phyloP scores from a whole-genome alignment of 306 rosid genomes.

The Oxytropis ochrocephala region DNA sequence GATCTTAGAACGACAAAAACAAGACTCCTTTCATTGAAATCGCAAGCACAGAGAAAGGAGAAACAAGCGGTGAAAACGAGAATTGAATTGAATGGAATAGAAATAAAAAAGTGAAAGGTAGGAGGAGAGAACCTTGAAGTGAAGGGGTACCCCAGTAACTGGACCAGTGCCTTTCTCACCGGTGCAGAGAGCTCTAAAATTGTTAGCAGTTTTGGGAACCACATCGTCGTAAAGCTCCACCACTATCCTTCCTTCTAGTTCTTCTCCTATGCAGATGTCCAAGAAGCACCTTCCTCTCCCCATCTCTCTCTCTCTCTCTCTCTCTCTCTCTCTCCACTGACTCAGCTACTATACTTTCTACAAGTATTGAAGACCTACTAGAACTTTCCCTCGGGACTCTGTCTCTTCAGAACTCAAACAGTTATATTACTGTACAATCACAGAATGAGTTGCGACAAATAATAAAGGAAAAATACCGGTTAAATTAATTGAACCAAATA shows the following conservation, averaged over 20 bases:
- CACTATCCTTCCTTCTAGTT: conserved; percentile 78
- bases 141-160: conserved; percentile 71
- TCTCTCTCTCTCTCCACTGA: conserved; percentile 32
- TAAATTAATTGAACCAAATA: neutral
- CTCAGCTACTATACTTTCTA: no score
- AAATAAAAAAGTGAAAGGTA: neutral
- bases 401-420: neutral
- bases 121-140: conserved; percentile 56
- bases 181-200: conserved; percentile 89
- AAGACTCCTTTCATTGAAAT: neutral
- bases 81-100: neutral
- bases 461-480: neutral
- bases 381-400: neutral
- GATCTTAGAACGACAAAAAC: neutral
- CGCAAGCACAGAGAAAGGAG: neutral
- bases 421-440: neutral
- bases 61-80: neutral
- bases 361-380: neutral
- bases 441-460: neutral
- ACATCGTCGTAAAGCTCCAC: conserved; percentile 68
- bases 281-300: conserved; percentile 64
- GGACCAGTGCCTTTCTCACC: conserved; percentile 88
- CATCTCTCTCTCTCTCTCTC: conserved; percentile 45
- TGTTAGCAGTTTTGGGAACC: conserved; percentile 71
- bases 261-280: conserved; percentile 74